Conservation (phyloP, 2,329 filamentous ascomycete genomes). For the Ceratocystis colombiana region DNA sequence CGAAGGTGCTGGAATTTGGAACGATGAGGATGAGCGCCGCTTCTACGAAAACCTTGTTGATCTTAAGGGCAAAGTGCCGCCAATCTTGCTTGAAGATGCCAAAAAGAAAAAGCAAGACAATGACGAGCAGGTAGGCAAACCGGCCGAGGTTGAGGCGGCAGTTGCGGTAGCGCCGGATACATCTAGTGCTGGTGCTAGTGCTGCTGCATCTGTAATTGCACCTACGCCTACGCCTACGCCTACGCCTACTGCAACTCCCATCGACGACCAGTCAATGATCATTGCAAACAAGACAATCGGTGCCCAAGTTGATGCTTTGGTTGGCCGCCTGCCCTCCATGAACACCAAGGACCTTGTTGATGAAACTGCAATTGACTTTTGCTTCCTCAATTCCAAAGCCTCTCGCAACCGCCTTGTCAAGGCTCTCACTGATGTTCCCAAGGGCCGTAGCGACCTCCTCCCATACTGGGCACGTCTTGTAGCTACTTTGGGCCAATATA, state of each 20-base stretch:
- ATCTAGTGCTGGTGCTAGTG: constrained; percentile 39
- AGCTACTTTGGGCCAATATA: constrained; percentile 84
- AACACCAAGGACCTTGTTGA: constrained; percentile 88
- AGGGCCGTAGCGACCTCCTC: constrained; percentile 81
- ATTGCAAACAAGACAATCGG: constrained; percentile 98
- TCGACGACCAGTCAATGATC: constrained; percentile 77
- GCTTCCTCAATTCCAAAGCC: constrained; percentile 95
- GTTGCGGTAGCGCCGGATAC: constrained; percentile 37
- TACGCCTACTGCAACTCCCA: constrained; percentile 38
- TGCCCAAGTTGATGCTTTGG: constrained; percentile 84
- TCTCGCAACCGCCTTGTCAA: constrained; percentile 91
- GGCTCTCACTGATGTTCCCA: constrained; percentile 85
- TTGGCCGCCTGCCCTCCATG: constrained; percentile 80
- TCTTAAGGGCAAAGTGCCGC: constrained; percentile 88
- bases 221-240: constrained; percentile 42
- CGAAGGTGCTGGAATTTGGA: constrained; percentile 92
- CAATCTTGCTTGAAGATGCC: constrained; percentile 81
- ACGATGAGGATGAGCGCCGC: constrained; percentile 92
- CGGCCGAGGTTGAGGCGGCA: constrained; percentile 45
- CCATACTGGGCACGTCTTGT: constrained; percentile 87
- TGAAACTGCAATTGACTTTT: constrained; percentile 89
- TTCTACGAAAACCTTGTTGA: constrained; percentile 98
- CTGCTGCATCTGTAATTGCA: constrained; percentile 23
- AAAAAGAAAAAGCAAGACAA: constrained; percentile 84
- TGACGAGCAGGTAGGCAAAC: constrained; percentile 76